phyloP scores from a whole-genome alignment of 2,329 filamentous ascomycete genomes.

The Aspergillus fijiensis region DNA sequence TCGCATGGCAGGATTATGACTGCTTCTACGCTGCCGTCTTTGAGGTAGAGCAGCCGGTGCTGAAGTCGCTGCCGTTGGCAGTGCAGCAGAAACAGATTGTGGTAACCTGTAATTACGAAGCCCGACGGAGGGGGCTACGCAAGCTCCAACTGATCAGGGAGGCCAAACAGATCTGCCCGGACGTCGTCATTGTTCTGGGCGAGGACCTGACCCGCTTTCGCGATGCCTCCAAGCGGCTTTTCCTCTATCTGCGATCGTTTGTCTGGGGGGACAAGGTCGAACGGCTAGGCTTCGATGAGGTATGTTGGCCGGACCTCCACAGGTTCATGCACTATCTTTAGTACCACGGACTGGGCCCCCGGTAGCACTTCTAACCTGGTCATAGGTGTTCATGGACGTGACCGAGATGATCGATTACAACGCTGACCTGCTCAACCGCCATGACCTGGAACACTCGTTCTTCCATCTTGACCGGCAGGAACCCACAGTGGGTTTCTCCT shows the following conservation, averaged over 20 bases:
- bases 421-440: slow-evolving; percentile 64
- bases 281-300: slow-evolving; percentile 86
- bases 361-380: background rate
- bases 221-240: slow-evolving; percentile 79
- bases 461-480: slow-evolving; percentile 73
- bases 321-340: background rate
- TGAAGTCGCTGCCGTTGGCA: slow-evolving; percentile 73
- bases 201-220: slow-evolving; percentile 85
- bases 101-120: slow-evolving; percentile 92
- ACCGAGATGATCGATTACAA: slow-evolving; percentile 88
- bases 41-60: slow-evolving; percentile 72
- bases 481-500: slow-evolving; percentile 76
- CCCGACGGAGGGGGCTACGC: slow-evolving; percentile 62
- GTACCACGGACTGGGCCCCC: background rate
- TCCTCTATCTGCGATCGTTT: slow-evolving; percentile 67
- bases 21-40: slow-evolving; percentile 95
- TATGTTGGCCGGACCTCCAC: slow-evolving; percentile 44
- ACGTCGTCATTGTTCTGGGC: slow-evolving; percentile 80
- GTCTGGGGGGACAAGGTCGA: slow-evolving; percentile 80
- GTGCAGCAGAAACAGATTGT: slow-evolving; percentile 92
- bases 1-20: slow-evolving; percentile 46
- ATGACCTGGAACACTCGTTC: slow-evolving; percentile 67
- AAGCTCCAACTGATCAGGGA: slow-evolving; percentile 87
- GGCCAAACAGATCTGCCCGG: slow-evolving; percentile 75
- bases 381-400: slow-evolving; percentile 69